Evolutionary conservation across 2,329 filamentous ascomycete species (phyloP).

Genomic region (Pestalotiopsis sp.): DNA sequence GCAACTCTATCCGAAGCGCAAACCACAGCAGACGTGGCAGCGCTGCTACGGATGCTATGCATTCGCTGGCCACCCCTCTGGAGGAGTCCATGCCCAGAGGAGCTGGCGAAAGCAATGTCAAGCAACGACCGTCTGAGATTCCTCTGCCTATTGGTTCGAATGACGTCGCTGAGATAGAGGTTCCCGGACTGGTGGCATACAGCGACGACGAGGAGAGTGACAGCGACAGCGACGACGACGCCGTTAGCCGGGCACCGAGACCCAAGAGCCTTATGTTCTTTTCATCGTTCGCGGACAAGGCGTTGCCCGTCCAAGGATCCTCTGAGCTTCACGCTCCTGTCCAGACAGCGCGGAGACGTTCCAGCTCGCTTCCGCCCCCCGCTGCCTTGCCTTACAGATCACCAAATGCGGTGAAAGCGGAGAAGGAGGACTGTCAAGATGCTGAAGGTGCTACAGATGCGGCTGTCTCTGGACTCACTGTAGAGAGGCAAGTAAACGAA

Average conservation of each 20-base stretch:
- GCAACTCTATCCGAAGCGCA: constrained; percentile 53
- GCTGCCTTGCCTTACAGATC: constrained; percentile 27
- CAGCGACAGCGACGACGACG: constrained; percentile 38
- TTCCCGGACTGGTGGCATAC: constrained; percentile 67
- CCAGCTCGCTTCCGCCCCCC: constrained; percentile 51
- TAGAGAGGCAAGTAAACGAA: background rate
- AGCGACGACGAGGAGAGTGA: constrained; percentile 64
- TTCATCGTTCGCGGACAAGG: constrained; percentile 14
- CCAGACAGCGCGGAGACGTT: constrained; percentile 42
- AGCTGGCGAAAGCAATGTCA: constrained; percentile 14
- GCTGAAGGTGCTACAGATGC: background rate
- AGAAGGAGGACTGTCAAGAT: constrained; percentile 9
- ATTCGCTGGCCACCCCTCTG: constrained; percentile 33
- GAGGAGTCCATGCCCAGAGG: constrained; percentile 4
- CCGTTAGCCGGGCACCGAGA: background rate
- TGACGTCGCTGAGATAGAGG: constrained; percentile 80
- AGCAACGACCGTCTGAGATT: constrained; percentile 56
- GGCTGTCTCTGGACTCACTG: background rate
- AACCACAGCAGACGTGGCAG: constrained; percentile 42
- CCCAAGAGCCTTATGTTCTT: constrained; percentile 31
- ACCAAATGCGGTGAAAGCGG: constrained; percentile 17
- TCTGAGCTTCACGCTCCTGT: constrained; percentile 34
- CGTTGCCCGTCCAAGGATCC: constrained; percentile 36
- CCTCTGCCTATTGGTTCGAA: constrained; percentile 69
- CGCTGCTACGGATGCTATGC: constrained; percentile 39